Evolutionary conservation across 192 early-diverging fungal genomes (phyloP), one percentile per base, ranked within the genome.

Genomic region (Linnemannia hyalina): DNA sequence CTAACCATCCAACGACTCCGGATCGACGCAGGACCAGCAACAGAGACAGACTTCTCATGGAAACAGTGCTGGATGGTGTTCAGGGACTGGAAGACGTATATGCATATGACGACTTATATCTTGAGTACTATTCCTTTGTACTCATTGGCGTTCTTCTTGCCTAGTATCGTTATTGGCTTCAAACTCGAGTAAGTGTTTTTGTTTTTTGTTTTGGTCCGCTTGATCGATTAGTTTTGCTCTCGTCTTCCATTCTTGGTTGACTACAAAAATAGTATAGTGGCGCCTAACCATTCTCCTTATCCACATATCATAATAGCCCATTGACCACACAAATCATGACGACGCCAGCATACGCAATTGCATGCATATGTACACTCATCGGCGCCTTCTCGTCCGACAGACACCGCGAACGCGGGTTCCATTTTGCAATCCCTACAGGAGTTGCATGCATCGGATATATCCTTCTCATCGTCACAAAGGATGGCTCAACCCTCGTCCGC

Each of bases 101-200:
- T 92, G 38, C 88, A 90, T 32, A 88, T 91, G 35, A 32, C 93
- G 29, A 90, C 92, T 22, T 93, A 92, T 75, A 94, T 95, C 63
- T 89, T 91, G 3, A 89, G 91, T 70, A 87, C 89, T 74, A 94
- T 90, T 29, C 92, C 94, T 5, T 72, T 92, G 8, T 94, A 93
- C 46, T 91, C 92, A 46, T 88, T 94, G 65, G 88, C 91, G 55
- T 91, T 94, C 32, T 95, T 95, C 82, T 73, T 96, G 60, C 95
- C 95, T 1, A 93, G 91, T 29, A 94, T 96, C 46, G 88, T 96
- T 70, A 81, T 85, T 49, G 86, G 89, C 41, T 92, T 96, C 89
- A 92, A 94, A 13, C 93, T 91, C 57, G 71, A 83, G 76, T 79
- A 60, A 47, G 76, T 81, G 5, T 35, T 35, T 35, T 1, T 35